phyloP scores from a whole-genome alignment of 2,329 filamentous ascomycete species.

The Rosellinia necatrix region DNA sequence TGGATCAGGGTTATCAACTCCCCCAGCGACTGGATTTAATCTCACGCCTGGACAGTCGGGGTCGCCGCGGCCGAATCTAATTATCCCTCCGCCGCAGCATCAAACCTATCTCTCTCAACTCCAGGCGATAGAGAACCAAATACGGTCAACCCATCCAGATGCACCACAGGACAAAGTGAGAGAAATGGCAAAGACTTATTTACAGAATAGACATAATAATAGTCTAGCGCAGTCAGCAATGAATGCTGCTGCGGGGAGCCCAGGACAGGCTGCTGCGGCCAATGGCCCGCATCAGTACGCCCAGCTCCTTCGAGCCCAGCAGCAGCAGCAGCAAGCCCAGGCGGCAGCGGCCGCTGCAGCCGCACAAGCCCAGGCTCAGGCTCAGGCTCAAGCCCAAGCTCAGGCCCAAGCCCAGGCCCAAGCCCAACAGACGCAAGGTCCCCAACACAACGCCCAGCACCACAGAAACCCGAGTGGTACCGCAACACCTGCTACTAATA shows the following conservation, averaged over 20 bases:
- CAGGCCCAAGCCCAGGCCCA: slow-evolving; percentile 33
- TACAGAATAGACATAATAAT: slow-evolving; percentile 51
- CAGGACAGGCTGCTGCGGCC: slow-evolving; percentile 53
- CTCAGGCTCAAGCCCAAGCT: slow-evolving; percentile 25
- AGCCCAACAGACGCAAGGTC: slow-evolving; percentile 29
- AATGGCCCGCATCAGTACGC: slow-evolving; percentile 64
- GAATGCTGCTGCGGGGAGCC: slow-evolving; percentile 58
- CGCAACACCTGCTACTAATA: slow-evolving; percentile 36
- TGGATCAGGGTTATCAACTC: slow-evolving; percentile 49
- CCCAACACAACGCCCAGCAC: slow-evolving; percentile 39
- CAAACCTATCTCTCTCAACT: slow-evolving; percentile 55
- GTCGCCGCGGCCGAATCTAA: slow-evolving; percentile 50
- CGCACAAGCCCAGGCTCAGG: slow-evolving; percentile 33
- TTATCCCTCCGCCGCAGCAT: slow-evolving; percentile 50
- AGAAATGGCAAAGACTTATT: slow-evolving; percentile 57
- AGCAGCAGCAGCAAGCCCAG: slow-evolving; percentile 51
- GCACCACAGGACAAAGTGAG: slow-evolving; percentile 55
- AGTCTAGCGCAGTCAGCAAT: slow-evolving; percentile 53
- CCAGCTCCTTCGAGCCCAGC: slow-evolving; percentile 61
- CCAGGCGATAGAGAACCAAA: slow-evolving; percentile 56
- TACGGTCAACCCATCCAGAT: slow-evolving; percentile 56
- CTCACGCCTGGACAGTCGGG: slow-evolving; percentile 52
- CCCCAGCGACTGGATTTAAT: slow-evolving; percentile 51
- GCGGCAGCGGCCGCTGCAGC: slow-evolving; percentile 40
- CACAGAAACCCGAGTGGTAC: slow-evolving; percentile 39